A percentile compares a stretch with the other conserved stretches of the same genome.
These are phyloP conservation scores for Flaveria brownii DNA, from an alignment of 129 eudicot genomes.

Conservation along the genomic window DNA sequence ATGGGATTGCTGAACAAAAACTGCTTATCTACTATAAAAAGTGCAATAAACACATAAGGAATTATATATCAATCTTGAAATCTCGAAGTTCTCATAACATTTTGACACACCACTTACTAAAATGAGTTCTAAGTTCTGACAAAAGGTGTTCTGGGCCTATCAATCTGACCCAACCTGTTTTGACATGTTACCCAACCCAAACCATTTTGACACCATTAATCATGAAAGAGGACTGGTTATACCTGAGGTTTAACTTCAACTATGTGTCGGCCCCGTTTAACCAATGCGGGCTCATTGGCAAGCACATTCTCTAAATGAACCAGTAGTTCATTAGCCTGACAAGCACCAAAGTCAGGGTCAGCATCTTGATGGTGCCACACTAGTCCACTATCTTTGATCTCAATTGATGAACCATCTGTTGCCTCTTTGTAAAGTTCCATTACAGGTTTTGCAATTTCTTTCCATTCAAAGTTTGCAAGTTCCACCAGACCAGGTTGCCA, in stretches of 20 bases:
- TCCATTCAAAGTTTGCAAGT: conserved; percentile 64
- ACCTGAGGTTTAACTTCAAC: conserved; percentile 96
- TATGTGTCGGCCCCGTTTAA: conserved; percentile 72
- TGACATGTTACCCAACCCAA: background rate
- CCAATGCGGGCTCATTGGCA: conserved; percentile 76
- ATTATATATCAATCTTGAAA: background rate
- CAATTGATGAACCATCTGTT: conserved; percentile 78
- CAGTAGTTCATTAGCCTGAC: conserved; percentile 72
- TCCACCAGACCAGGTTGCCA: conserved; percentile 53
- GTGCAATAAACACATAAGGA: background rate
- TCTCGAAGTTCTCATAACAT: too few species aligned
- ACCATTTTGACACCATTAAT: background rate
- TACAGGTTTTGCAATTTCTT: conserved; percentile 64
- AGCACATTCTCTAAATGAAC: conserved; percentile 75
- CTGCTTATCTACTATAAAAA: background rate
- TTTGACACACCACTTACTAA: too few species aligned
- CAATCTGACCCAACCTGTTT: background rate
- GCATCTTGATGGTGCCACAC: conserved; percentile 93
- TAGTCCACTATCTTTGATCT: conserved; percentile 68
- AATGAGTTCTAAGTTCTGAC: background rate
- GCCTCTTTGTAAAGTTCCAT: conserved; percentile 74
- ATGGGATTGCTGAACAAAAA: background rate
- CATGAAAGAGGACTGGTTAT: conserved; percentile 17
- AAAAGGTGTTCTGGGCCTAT: background rate
- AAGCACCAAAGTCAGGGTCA: conserved; percentile 82